A percentile compares a stretch with the other conserved stretches of the same genome.
Conservation (phyloP, 192 early-diverging fungal species). For the Coemansia sp. region DNA sequence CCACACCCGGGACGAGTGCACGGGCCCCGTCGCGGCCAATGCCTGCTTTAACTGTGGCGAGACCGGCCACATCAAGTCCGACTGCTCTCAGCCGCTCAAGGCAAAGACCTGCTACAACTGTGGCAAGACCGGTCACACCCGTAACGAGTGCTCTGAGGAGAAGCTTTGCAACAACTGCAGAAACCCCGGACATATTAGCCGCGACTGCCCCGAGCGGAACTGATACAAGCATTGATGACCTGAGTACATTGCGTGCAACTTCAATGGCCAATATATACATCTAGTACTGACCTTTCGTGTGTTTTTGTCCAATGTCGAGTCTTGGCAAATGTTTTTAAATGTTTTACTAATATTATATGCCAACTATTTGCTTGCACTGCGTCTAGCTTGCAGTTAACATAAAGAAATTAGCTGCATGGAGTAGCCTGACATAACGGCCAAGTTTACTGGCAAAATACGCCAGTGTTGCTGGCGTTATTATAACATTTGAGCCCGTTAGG, state of each 20-base stretch:
- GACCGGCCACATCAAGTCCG: constrained; percentile 48
- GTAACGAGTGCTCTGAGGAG: constrained; percentile 42
- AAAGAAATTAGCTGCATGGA: background rate
- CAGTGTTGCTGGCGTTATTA: constrained; percentile 42
- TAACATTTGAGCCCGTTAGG: constrained; percentile 38
- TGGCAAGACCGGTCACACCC: constrained; percentile 43
- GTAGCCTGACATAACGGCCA: background rate
- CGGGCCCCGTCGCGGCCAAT: constrained; percentile 22
- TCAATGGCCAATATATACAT: too few relatives aligned
- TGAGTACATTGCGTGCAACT: too few relatives aligned
- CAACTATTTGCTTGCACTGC: background rate
- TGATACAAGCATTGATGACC: too few relatives aligned
- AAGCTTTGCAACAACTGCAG: constrained; percentile 59
- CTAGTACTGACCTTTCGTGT: constrained; percentile 34
- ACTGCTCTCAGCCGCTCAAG: constrained; percentile 36
- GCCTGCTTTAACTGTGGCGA: constrained; percentile 56
- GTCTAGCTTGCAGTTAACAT: constrained; percentile 5
- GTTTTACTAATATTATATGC: background rate
- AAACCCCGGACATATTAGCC: constrained; percentile 47
- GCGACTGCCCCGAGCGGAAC: constrained; percentile 42
- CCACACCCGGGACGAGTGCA: constrained; percentile 50
- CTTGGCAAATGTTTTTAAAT: background rate
- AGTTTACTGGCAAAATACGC: constrained; percentile 43
- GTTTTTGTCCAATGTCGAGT: constrained; percentile 26
- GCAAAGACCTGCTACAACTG: constrained; percentile 54